Base-by-base conservation (phyloP, 192 early-diverging fungal species). In the Radiomyces spectabilis region DNA sequence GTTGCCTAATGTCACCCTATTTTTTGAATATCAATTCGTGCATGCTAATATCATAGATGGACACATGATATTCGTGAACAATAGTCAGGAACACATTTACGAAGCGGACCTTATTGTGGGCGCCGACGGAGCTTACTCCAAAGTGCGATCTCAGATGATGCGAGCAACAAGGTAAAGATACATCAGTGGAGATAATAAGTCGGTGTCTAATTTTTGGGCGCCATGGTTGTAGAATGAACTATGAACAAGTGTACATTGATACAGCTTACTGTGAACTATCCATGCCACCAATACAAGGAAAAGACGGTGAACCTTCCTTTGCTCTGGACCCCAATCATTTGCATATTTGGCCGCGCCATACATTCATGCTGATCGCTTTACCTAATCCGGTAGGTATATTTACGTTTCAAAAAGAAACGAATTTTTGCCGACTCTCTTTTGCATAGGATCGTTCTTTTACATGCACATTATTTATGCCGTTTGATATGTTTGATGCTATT, bases 291-390 rank as follows among this genome's bases (percentile, higher is more conserved):
- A 64, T 39, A 35, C 54, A 70, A 5, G 69, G 60, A 21, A 81
- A 78, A 8, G 51, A 79, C 44, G 83, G 79, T 5, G 39, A 72
- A 41, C 32, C 46, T n/a, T 78, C 84, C 12, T 96, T 85, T 72
- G 82, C 81, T 15, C 87, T 98, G 80, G 82, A 88, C 59, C 84
- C 91, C 2, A 78, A 92, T 61, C 93, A 96, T 50, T 76, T 98
- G 46, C 95, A 98, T 66, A 98, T 98, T 53, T 98, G 95, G 95
- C 95, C 95, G 6, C 77, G 89, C 7, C 85, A 94, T 51, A 86
- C 87, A 13, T 96, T 93, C 53, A 98, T 98, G 95, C 79, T 98
- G 70, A 98, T 98, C 68, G 95, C 95, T 0, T 79, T 98, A 42
- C 93, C 95, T 31, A 98, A 98, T 72, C 76, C 77, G 49, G 86